phyloP scores from a whole-genome alignment of 2,329 filamentous ascomycete genomes.

The Coniochaeta ligniaria region DNA sequence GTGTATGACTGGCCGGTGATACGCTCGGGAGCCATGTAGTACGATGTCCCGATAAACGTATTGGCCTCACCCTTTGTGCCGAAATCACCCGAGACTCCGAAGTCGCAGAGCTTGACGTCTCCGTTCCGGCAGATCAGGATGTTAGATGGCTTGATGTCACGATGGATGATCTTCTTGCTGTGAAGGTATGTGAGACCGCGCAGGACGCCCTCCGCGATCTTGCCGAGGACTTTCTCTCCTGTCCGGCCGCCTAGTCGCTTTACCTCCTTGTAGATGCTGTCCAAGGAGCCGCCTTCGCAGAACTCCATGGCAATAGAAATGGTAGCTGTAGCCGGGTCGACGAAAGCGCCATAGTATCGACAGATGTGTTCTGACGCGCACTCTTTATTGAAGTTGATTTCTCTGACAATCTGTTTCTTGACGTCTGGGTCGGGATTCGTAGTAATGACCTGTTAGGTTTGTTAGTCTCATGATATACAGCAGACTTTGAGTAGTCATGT shows the following conservation, averaged over 20 bases:
- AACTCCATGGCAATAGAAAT: slow-evolving; percentile 99
- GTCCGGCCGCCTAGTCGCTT: slow-evolving; percentile 91
- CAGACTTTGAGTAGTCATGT: slow-evolving; percentile 14
- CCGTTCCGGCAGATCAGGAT: slow-evolving; percentile 89
- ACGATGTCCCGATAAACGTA: slow-evolving; percentile 97
- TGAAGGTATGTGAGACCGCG: slow-evolving; percentile 93
- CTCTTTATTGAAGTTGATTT: slow-evolving; percentile 95
- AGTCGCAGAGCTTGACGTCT: slow-evolving; percentile 96
- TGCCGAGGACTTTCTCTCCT: slow-evolving; percentile 94
- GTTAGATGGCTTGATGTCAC: slow-evolving; percentile 98
- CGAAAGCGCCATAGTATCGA: slow-evolving; percentile 93
- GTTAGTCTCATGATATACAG: slow-evolving; percentile 3
- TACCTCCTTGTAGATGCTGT: slow-evolving; percentile 96
- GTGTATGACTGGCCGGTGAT: slow-evolving; percentile 98
- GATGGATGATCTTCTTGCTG: slow-evolving; percentile 93
- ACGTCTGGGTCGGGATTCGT: slow-evolving; percentile 97
- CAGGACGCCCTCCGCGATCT: slow-evolving; percentile 91
- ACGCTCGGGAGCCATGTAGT: slow-evolving; percentile 98
- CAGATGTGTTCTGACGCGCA: slow-evolving; percentile 96
- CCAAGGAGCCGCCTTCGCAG: slow-evolving; percentile 90
- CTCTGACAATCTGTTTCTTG: slow-evolving; percentile 95
- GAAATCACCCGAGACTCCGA: slow-evolving; percentile 95
- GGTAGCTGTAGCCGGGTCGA: slow-evolving; percentile 90
- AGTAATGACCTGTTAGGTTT: slow-evolving; percentile 70
- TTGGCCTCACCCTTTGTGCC: slow-evolving; percentile 98